These are phyloP conservation scores for Phlebopus sp. DNA, from an alignment of 1,284 basidiomycete genomes.

Conservation along the genomic window DNA sequence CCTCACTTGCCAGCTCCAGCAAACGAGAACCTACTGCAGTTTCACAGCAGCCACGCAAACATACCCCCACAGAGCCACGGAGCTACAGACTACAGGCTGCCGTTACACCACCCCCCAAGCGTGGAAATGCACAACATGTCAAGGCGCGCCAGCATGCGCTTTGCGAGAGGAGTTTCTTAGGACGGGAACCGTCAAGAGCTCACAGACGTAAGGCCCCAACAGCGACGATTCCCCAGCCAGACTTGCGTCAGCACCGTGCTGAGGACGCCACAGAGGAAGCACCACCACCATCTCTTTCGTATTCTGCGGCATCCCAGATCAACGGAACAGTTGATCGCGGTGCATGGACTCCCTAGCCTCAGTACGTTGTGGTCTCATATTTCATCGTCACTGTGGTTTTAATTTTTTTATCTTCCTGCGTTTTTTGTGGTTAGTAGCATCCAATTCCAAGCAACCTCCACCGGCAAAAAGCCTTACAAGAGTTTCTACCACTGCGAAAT, in stretches of 20 bases:
- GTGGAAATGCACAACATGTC: not conserved
- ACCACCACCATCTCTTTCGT: not conserved
- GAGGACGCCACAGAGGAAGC: not conserved
- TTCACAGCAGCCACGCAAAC: conserved; percentile 1
- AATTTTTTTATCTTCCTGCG: not conserved
- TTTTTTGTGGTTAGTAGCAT: not conserved
- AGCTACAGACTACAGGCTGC: not conserved
- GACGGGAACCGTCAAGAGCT: too few species aligned
- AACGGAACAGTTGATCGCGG: not conserved
- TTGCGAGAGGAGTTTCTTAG: too few species aligned
- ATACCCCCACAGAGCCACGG: conserved; percentile 11
- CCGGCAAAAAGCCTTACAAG: not conserved
- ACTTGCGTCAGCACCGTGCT: too few species aligned
- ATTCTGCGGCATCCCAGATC: not conserved
- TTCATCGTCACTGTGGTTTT: too few species aligned
- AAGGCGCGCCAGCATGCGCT: not conserved
- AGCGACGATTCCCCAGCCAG: too few species aligned
- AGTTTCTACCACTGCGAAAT: too few species aligned
- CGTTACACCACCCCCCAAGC: not conserved
- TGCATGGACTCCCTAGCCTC: not conserved
- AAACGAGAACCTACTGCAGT: not conserved
- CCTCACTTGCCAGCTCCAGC: conserved; percentile 9
- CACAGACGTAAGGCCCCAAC: too few species aligned
- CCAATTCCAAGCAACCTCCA: not conserved
- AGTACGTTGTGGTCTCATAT: conserved; percentile 1